These are phyloP conservation scores for Aspergillus viridinutans DNA, from an alignment of 2,329 filamentous ascomycete species.

Conservation along the genomic window DNA sequence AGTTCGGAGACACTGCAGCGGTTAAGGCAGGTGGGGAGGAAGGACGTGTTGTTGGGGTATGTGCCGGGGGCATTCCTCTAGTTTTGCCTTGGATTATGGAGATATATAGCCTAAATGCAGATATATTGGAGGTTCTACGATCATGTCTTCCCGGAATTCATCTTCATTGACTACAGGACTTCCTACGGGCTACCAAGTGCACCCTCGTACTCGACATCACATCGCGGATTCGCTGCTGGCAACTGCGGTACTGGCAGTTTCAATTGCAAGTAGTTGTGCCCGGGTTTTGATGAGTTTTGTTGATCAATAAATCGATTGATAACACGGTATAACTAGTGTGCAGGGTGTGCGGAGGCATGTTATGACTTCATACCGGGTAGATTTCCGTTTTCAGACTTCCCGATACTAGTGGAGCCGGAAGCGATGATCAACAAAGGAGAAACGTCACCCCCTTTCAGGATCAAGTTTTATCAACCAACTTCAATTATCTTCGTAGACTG, in stretches of 20 bases:
- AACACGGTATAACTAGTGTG: background rate
- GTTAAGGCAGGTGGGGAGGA: background rate
- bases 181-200: background rate
- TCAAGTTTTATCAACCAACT: background rate
- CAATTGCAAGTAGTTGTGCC: too few relatives aligned
- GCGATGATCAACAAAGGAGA: background rate
- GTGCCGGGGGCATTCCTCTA: background rate
- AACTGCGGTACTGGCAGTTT: conserved; percentile 14
- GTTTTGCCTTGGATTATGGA: background rate
- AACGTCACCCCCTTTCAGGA: background rate
- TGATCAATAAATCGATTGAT: background rate
- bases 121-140: background rate
- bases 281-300: conserved; percentile 17
- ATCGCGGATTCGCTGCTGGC: conserved; percentile 14
- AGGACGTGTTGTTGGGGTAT: background rate
- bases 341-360: background rate
- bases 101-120: background rate
- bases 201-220: background rate
- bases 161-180: background rate
- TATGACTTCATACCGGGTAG: background rate
- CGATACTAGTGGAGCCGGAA: background rate
- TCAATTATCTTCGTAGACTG: background rate
- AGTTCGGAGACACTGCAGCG: background rate
- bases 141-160: background rate
- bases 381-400: background rate